Base-by-base conservation (phyloP, 129 eudicot species). In the Mikania micrantha region DNA sequence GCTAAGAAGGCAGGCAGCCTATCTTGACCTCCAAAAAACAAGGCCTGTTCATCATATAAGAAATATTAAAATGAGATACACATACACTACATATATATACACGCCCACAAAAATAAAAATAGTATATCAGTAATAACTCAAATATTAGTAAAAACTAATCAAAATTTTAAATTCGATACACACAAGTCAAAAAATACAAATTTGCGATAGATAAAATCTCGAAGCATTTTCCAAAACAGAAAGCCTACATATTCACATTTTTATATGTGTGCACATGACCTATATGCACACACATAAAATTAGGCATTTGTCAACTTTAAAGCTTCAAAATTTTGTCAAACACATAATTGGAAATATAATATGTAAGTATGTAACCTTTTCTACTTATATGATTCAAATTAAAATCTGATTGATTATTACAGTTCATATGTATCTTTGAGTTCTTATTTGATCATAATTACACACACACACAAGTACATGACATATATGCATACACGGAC, bases 21-120 rank as follows among this genome's bases (percentile, higher is more conserved):
- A 69, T 81, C 83, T 76, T 84, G 72, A 50, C 95, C 95, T 64
- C 98, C 98, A 77, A 93, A 88, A 80, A 93, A 85, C 82, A 85
- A 70, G 28, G 95, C 96, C 98, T 93, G 70, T 25, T 24, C 59
- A 22, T 40, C 15, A 27, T 39, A 27, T 58, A 57, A 53, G 11
- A 60, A 5, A 24, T 5, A 57, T 15, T 54, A 2, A 9, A 29
- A 42, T 34, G 31, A 66, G 1, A 44, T 40, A 27, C 7, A 48
- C 8, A 35, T 0, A 1, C 1, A 3, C n/a, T 4, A 47, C 12
- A 22, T 7, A 64, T 1, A 34, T 7, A 64, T 3, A 39, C 17
- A 4, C 9, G 39, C 24, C 27, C 54, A 65, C 16, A 27, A 11
- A 61, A 19, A 50, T 20, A 50, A 16, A 13, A 44, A 44, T n/a